Percentiles rank a stretch among this genome's conserved stretches.
Evolutionary conservation across 805 yeast species (phyloP).

Genomic region (Dipodascopsis tothii): DNA sequence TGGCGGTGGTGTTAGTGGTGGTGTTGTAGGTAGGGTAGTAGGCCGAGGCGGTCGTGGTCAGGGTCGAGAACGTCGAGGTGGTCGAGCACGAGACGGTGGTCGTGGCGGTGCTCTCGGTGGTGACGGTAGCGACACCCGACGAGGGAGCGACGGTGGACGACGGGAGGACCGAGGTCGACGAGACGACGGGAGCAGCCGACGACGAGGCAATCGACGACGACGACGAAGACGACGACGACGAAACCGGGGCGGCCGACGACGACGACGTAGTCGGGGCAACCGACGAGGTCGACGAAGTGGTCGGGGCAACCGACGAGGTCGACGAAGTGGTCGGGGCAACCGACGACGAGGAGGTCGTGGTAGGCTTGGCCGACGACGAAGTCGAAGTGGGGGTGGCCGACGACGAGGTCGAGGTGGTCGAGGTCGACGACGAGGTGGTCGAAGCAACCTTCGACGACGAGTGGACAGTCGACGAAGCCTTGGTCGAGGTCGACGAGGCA

Average conservation of each 20-base stretch:
- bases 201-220: conserved; percentile 2
- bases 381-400: conserved; percentile 18
- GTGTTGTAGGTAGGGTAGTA: conserved; percentile 7
- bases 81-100: too few species aligned
- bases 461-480: conserved; percentile 6
- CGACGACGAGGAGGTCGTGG: conserved; percentile 18
- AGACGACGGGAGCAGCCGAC: conserved; percentile 2
- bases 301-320: conserved; percentile 20
- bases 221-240: conserved; percentile 11
- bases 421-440: conserved; percentile 6
- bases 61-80: conserved; percentile 23
- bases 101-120: too few species aligned
- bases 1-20: conserved; percentile 3
- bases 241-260: conserved; percentile 4
- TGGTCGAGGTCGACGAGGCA: conserved; percentile 10
- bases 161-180: conserved; percentile 17
- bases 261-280: conserved; percentile 7
- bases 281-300: conserved; percentile 5
- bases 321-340: conserved; percentile 18
- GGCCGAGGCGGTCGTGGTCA: conserved; percentile 9
- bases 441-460: conserved; percentile 3
- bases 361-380: conserved; percentile 20
- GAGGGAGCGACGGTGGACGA: conserved; percentile 22
- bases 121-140: not conserved
- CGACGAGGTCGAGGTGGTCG: conserved; percentile 14